Percentiles rank a stretch among this genome's conserved stretches.
Evolutionary conservation across 73 alveolate genomes (phyloP).

Genomic region (Stentor roeselii): DNA sequence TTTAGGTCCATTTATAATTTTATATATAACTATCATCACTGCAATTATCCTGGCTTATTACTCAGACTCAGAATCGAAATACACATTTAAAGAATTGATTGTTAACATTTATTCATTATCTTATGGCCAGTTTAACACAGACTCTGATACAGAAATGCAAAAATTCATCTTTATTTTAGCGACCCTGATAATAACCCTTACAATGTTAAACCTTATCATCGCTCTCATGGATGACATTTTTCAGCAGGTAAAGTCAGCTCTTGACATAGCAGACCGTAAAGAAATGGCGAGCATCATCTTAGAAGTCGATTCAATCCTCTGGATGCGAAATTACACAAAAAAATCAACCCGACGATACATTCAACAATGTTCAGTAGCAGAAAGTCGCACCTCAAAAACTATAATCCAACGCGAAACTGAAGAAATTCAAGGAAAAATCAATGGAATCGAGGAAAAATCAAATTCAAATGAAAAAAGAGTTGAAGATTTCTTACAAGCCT

Average conservation of each 20-base stretch:
- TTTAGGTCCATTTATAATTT: not conserved
- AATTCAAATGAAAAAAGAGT: not conserved
- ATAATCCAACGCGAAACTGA: not conserved
- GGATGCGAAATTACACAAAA: not conserved
- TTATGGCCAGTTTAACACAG: not conserved
- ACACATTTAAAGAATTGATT: not conserved
- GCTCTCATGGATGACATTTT: slow-evolving; percentile 11
- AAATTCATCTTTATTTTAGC: not conserved
- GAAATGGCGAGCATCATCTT: slow-evolving; percentile 7
- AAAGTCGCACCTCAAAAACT: not conserved
- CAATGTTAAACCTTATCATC: not conserved
- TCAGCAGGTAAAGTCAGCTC: not conserved
- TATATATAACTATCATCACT: not conserved
- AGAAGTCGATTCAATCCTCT: not conserved
- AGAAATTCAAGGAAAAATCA: not conserved
- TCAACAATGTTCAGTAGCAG: not conserved
- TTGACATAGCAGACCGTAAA: not conserved
- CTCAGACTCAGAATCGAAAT: not conserved
- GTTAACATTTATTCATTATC: not conserved
- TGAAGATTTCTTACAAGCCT: not conserved
- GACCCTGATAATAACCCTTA: not conserved
- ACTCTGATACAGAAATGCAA: not conserved
- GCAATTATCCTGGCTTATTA: not conserved
- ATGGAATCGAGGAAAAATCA: not conserved
- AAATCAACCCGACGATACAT: not conserved